Evolutionary conservation across 2,329 filamentous ascomycete genomes (phyloP).

Genomic region (Colletotrichum sp.): DNA sequence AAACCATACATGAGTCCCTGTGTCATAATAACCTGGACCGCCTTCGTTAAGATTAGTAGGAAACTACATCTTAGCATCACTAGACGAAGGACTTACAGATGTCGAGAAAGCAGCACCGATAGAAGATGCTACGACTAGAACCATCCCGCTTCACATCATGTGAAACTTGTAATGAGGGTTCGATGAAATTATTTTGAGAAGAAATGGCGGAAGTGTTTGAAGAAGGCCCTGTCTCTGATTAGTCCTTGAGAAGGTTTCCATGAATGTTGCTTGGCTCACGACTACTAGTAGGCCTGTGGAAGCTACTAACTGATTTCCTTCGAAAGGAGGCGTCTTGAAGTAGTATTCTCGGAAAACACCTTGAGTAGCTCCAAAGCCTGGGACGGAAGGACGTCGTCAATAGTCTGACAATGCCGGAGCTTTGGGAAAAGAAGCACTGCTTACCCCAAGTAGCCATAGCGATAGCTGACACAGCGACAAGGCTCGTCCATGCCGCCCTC

Average conservation of each 20-base stretch:
- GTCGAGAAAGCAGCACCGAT: background rate
- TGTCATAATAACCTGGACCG: background rate
- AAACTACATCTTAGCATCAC: too few relatives aligned
- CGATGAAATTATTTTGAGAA: background rate
- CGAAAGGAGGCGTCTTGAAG: background rate
- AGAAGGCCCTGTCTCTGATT: background rate
- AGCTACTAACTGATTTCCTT: background rate
- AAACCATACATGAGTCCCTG: constrained; percentile 1
- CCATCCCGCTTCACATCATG: constrained; percentile 5
- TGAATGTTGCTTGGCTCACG: background rate
- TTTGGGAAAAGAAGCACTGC: background rate
- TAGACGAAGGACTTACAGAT: background rate
- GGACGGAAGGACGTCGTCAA: background rate
- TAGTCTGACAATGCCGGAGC: background rate
- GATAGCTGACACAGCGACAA: background rate
- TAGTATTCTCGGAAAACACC: background rate
- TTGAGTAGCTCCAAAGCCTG: constrained; percentile 1
- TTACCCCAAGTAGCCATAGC: constrained; percentile 7
- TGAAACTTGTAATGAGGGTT: background rate
- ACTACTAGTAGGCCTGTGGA: background rate
- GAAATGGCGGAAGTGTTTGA: background rate
- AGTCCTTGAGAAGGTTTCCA: background rate
- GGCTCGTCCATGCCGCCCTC: background rate
- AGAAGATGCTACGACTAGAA: background rate
- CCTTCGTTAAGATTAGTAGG: background rate